A percentile compares a stretch with the other conserved stretches of the same genome.
phyloP scores from a whole-genome alignment of 495 filamentous ascomycete genomes.

The Neurospora sp. region DNA sequence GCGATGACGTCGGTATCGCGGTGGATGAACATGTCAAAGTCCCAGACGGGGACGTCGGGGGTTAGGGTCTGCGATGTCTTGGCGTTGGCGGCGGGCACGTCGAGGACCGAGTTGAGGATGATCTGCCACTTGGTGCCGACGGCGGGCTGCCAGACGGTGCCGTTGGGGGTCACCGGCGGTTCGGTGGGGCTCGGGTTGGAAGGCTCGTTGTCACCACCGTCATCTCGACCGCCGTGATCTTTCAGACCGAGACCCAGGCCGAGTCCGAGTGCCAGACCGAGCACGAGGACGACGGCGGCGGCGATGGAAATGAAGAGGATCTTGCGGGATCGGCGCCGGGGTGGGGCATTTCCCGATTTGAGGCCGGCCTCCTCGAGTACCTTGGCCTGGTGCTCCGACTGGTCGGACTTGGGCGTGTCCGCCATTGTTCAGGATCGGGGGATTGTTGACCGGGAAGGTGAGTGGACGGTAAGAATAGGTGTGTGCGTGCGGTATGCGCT shows the following conservation, averaged over 20 bases:
- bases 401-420: not conserved
- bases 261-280: conserved; percentile 11
- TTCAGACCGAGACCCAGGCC: conserved; percentile 13
- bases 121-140: conserved; percentile 19
- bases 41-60: conserved; percentile 21
- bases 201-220: not conserved
- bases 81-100: conserved; percentile 20
- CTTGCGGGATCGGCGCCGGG: conserved; percentile 6
- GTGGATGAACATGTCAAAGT: conserved; percentile 21
- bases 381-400: not conserved
- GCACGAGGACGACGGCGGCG: conserved; percentile 5
- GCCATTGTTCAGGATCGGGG: not conserved
- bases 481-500: not conserved
- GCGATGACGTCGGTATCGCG: conserved; percentile 14
- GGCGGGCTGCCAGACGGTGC: conserved; percentile 12
- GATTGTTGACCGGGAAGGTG: not conserved
- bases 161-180: not conserved
- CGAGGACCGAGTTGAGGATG: conserved; percentile 23
- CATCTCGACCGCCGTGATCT: not conserved
- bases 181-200: conserved; percentile 4
- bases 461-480: not conserved
- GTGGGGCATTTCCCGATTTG: not conserved
- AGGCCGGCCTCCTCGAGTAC: not conserved
- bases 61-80: conserved; percentile 4
- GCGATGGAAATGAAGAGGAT: conserved; percentile 4